Percentiles rank a stretch among this genome's conserved stretches.
These are phyloP conservation scores for Agaricus subrufescens DNA, from an alignment of 768 basidiomycete genomes.

Conservation along the genomic window DNA sequence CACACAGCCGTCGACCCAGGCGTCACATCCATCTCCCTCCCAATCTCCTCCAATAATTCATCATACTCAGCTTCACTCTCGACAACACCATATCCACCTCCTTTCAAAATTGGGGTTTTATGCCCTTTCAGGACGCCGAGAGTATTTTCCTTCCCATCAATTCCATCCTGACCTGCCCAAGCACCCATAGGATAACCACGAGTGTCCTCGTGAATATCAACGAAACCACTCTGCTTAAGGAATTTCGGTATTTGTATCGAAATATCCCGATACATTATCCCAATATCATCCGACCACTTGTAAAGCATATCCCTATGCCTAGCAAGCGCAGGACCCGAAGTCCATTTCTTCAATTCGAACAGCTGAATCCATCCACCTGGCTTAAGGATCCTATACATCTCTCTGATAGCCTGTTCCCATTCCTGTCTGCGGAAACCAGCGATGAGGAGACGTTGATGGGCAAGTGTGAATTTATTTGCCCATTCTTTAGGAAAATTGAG, in stretches of 20 bases:
- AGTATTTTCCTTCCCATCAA: slow-evolving; percentile 1
- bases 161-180: background rate
- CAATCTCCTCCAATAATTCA: background rate
- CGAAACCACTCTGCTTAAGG: background rate
- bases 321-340: background rate
- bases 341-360: background rate
- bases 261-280: slow-evolving; percentile 1
- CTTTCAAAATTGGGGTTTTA: background rate
- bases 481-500: slow-evolving; percentile 4
- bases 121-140: background rate
- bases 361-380: slow-evolving; percentile 6
- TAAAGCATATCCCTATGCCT: background rate
- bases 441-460: slow-evolving; percentile 6
- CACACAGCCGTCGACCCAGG: background rate
- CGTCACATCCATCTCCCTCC: background rate
- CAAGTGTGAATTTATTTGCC: slow-evolving; percentile 5
- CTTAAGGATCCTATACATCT: background rate
- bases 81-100: background rate
- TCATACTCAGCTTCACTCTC: slow-evolving; percentile 4
- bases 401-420: slow-evolving; percentile 3
- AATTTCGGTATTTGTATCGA: background rate
- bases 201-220: background rate
- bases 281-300: background rate
- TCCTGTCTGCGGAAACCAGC: background rate
- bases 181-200: background rate